These are phyloP conservation scores for Leishmania braziliensis DNA, from an alignment of 208 protist species.

Conservation along the genomic window DNA sequence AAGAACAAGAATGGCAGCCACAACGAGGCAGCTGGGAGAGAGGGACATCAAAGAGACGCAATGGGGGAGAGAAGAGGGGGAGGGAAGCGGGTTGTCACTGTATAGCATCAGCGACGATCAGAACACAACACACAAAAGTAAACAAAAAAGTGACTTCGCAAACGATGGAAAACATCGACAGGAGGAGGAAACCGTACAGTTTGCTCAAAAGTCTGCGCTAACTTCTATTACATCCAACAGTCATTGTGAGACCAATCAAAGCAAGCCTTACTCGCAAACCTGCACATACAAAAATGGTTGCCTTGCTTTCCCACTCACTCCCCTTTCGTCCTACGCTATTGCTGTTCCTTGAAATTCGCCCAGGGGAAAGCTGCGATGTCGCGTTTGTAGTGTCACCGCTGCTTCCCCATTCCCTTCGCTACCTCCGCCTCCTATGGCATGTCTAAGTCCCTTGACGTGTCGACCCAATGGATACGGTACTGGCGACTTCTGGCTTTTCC, in stretches of 20 bases:
- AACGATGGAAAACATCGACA: neutral
- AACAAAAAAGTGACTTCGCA: neutral
- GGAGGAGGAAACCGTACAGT: neutral
- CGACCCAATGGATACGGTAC: constrained; percentile 26
- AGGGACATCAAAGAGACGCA: neutral
- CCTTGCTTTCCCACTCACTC: neutral
- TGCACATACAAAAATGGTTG: neutral
- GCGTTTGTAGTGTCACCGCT: neutral
- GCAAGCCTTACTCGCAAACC: neutral
- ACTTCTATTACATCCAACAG: neutral
- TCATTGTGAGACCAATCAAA: neutral
- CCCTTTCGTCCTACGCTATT: neutral
- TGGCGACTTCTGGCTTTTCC: constrained; percentile 18
- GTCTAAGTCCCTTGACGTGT: constrained; percentile 14
- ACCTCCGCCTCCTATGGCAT: neutral
- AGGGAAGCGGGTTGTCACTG: neutral
- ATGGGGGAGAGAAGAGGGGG: neutral
- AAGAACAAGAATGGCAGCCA: neutral
- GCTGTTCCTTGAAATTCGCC: neutral
- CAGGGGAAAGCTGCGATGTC: neutral
- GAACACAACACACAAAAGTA: constrained; percentile 8
- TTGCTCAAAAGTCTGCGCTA: neutral
- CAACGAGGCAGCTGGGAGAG: neutral
- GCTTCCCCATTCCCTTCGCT: neutral
- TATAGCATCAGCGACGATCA: neutral